These are phyloP conservation scores for Didymella glomerata DNA, from an alignment of 2,329 filamentous ascomycete species.

Conservation along the genomic window DNA sequence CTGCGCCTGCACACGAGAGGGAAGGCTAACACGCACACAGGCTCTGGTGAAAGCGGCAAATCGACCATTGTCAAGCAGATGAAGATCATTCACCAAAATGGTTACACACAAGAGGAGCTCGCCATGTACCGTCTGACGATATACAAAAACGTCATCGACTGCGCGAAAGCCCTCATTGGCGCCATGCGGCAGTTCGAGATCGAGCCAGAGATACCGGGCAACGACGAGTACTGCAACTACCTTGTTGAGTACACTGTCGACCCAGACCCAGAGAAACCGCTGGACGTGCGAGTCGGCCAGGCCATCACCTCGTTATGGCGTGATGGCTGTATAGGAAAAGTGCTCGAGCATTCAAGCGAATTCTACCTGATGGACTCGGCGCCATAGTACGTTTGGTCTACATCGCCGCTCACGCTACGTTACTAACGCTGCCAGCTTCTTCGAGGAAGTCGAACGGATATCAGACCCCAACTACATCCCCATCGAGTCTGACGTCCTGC, in stretches of 20 bases:
- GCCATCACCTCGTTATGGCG: slow-evolving; percentile 90
- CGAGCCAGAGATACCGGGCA: slow-evolving; percentile 74
- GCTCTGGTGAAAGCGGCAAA: slow-evolving; percentile 97
- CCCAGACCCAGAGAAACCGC: slow-evolving; percentile 83
- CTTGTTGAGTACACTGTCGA: slow-evolving; percentile 89
- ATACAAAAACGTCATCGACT: slow-evolving; percentile 98
- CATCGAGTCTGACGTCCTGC: slow-evolving; percentile 91
- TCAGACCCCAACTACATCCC: slow-evolving; percentile 85
- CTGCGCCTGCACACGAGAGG: background rate
- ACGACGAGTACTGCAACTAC: slow-evolving; percentile 78
- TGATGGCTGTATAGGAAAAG: slow-evolving; percentile 80
- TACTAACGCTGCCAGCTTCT: slow-evolving; percentile 72
- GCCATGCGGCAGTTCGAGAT: slow-evolving; percentile 94
- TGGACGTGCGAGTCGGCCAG: slow-evolving; percentile 81
- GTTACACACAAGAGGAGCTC: slow-evolving; percentile 93
- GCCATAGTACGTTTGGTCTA: slow-evolving; percentile 77
- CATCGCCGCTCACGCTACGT: slow-evolving; percentile 4
- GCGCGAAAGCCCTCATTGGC: slow-evolving; percentile 88
- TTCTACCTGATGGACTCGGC: slow-evolving; percentile 99
- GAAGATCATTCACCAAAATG: slow-evolving; percentile 99
- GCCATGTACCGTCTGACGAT: slow-evolving; percentile 94
- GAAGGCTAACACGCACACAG: slow-evolving; percentile 60
- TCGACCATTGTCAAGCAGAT: slow-evolving; percentile 99
- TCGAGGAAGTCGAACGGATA: slow-evolving; percentile 90
- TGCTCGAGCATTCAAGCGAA: slow-evolving; percentile 94